These are phyloP conservation scores for Boletus subparvulus DNA, from an alignment of 768 basidiomycete genomes.

Conservation along the genomic window DNA sequence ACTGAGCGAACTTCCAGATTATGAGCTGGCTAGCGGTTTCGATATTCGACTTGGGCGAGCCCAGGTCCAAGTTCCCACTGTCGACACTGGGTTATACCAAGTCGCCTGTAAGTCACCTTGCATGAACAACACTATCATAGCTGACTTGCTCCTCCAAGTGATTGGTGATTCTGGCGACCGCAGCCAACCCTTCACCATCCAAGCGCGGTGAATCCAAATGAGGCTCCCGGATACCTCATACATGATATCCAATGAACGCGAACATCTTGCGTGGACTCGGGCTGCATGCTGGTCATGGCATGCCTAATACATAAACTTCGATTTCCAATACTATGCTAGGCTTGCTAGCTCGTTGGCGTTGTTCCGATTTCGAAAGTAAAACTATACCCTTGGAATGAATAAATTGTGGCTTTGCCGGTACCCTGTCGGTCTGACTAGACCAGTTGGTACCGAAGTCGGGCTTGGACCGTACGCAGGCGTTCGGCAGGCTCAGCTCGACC, in stretches of 20 bases:
- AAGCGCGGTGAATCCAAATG: neutral
- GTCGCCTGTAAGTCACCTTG: constrained; percentile 29
- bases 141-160: constrained; percentile 23
- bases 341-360: too few species aligned
- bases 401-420: neutral
- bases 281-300: neutral
- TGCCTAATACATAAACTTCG: neutral
- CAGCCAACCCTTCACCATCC: constrained; percentile 30
- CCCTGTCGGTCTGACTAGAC: neutral
- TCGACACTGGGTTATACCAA: constrained; percentile 32
- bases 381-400: neutral
- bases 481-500: too few species aligned
- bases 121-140: neutral
- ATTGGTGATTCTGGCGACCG: constrained; percentile 35
- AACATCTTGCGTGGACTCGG: neutral
- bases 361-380: too few species aligned
- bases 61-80: constrained; percentile 28
- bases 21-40: constrained; percentile 27
- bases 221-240: neutral
- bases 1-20: constrained; percentile 4
- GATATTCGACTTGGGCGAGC: constrained; percentile 29
- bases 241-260: too few species aligned
- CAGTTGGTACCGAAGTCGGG: too few species aligned
- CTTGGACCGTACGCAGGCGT: too few species aligned
- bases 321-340: too few species aligned